Base-by-base conservation (phyloP, 2,329 filamentous ascomycete genomes). In the Nannizziopsis arthrosporioides region DNA sequence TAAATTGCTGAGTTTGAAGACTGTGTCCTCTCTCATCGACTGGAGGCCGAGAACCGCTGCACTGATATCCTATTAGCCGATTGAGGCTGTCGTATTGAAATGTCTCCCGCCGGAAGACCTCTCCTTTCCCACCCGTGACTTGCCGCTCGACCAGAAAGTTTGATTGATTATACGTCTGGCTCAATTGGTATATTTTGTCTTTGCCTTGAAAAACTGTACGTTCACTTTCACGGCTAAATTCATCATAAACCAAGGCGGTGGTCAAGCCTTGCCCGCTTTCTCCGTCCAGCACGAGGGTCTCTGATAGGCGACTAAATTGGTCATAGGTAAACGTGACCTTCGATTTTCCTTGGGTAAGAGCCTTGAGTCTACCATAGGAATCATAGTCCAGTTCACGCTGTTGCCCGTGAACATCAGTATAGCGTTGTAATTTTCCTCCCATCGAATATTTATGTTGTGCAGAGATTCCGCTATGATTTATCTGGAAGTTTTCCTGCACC, bases 331-430 rank as follows among this genome's bases (percentile, higher is more conserved):
- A 47, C 14, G 32, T 17, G 10, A 47, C 44, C 27, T 27, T 14
- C 2, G 41, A n/a, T 11, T 47, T 41, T 18, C 37, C 44, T 11
- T 47, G 37, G n/a, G 34, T 8, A 19, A 47, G 8, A 10, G n/a
- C 2, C 12, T 22, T 11, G 9, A 22, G 44, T 38, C 44, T 42
- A 17, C 44, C 44, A 41, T 2, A 17, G n/a, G 14, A 8, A 27
- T 47, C 44, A 22, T 47, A 47, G 31, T 47, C 18, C 14, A 35
- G 27, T 15, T 41, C 27, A 14, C 41, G 44, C 7, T n/a, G 31
- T 47, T 40, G 36, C 15, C 44, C 44, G n/a, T 47, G 15, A 15
- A 32, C 36, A 42, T 47, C 44, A 2, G 15, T 18, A 19, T 47
- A 47, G 11, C n/a, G 8, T 35, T 47, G 44, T 18, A 47, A 14